These are phyloP conservation scores for Phytophthora podocarpi DNA, from an alignment of 352 stramenopile genomes.

Conservation along the genomic window DNA sequence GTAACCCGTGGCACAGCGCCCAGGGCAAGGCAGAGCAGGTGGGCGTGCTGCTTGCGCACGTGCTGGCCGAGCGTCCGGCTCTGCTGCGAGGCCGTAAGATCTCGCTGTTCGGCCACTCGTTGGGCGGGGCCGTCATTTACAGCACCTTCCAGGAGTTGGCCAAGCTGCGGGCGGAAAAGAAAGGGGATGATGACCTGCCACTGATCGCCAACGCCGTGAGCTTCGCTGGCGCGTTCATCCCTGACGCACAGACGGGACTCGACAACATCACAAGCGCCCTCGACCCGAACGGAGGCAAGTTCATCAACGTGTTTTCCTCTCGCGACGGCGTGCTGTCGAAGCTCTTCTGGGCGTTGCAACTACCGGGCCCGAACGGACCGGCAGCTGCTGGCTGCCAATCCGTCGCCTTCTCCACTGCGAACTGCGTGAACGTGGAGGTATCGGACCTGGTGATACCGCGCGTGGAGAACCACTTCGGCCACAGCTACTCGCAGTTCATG, in stretches of 20 bases:
- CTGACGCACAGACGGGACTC: conserved; percentile 35
- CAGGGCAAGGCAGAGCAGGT: conserved; percentile 84
- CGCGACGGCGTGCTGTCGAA: conserved; percentile 76
- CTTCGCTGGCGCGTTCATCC: conserved; percentile 76
- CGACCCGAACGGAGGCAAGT: conserved; percentile 40
- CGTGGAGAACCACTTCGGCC: conserved; percentile 76
- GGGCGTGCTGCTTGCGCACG: conserved; percentile 68
- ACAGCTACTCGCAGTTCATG: conserved; percentile 82
- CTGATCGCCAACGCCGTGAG: conserved; percentile 61
- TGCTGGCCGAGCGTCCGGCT: conserved; percentile 58
- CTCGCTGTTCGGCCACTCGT: conserved; percentile 79
- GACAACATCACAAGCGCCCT: conserved; percentile 43
- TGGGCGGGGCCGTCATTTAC: conserved; percentile 79
- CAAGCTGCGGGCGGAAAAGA: conserved; percentile 37
- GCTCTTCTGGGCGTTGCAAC: conserved; percentile 77
- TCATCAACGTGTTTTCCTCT: conserved; percentile 83
- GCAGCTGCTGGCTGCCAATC: conserved; percentile 60
- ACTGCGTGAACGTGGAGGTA: conserved; percentile 69
- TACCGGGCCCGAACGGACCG: conserved; percentile 37
- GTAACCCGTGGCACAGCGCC: conserved; percentile 85
- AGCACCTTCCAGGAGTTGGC: conserved; percentile 73
- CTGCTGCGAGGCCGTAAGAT: conserved; percentile 60
- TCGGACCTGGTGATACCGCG: conserved; percentile 62
- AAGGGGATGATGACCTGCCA: conserved; percentile 6
- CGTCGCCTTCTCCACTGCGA: conserved; percentile 28